phyloP scores from a whole-genome alignment of 352 stramenopile genomes.

The Achlya hypogyna region DNA sequence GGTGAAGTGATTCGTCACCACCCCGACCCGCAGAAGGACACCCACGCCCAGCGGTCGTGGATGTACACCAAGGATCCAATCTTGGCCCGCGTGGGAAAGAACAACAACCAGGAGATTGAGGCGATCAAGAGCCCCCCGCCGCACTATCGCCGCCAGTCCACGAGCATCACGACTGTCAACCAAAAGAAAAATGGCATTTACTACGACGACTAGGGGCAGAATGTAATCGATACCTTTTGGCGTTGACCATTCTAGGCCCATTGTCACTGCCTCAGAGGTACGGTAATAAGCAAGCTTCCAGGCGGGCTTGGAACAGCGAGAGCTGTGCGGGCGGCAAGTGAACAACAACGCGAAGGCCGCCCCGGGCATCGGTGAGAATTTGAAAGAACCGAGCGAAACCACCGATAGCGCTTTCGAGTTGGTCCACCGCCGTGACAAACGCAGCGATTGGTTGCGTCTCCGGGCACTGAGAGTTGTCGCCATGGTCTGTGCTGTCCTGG shows the following conservation, averaged over 20 bases:
- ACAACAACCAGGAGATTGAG: background rate
- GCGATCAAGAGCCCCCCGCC: background rate
- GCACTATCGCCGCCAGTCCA: conserved; percentile 2
- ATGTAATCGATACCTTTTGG: background rate
- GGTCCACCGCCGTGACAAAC: background rate
- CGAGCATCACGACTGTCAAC: background rate
- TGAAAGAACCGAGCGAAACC: conserved; percentile 2
- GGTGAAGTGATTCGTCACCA: conserved; percentile 51
- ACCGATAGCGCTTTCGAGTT: background rate
- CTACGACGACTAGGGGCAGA: background rate
- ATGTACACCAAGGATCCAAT: conserved; percentile 68
- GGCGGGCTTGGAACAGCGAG: background rate
- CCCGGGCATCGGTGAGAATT: background rate
- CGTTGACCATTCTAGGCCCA: background rate
- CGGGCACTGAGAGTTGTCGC: too few relatives aligned
- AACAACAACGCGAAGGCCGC: background rate
- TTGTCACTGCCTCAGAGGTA: too few relatives aligned
- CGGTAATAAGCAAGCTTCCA: too few relatives aligned
- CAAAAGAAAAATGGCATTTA: conserved; percentile 8
- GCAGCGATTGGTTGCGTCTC: too few relatives aligned
- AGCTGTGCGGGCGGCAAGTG: background rate
- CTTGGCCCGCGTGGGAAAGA: conserved; percentile 31
- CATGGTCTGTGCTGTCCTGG: too few relatives aligned
- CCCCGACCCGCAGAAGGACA: conserved; percentile 57
- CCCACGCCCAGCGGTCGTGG: conserved; percentile 59